phyloP scores from a whole-genome alignment of 768 basidiomycete genomes.

The Suillus paluster region DNA sequence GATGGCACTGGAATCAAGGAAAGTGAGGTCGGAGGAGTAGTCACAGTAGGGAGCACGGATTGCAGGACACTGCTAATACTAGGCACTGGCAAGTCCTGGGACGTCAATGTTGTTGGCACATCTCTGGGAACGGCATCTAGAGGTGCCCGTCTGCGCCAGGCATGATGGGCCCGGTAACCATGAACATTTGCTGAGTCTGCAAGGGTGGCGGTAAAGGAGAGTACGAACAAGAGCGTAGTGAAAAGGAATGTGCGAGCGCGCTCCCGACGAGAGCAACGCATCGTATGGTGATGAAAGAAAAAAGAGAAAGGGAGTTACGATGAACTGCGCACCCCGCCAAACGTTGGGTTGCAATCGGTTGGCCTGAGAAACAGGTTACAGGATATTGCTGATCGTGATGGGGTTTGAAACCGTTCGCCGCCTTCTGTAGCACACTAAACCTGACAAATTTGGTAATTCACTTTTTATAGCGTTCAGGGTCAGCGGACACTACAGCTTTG shows the following conservation, averaged over 20 bases:
- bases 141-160: slow-evolving; percentile 11
- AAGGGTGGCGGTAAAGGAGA: slow-evolving; percentile 6
- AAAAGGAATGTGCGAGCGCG: slow-evolving; percentile 16
- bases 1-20: neutral
- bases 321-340: neutral
- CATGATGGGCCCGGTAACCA: slow-evolving; percentile 4
- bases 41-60: neutral
- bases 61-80: neutral
- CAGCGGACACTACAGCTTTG: too few species aligned
- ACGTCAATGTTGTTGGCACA: too few species aligned
- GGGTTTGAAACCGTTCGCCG: neutral
- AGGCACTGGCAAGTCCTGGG: neutral
- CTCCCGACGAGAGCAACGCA: slow-evolving; percentile 5
- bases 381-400: neutral
- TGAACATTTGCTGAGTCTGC: slow-evolving; percentile 3
- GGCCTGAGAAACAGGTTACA: neutral
- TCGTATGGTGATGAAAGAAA: neutral
- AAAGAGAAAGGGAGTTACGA: neutral
- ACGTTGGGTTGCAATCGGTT: neutral
- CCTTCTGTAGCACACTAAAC: too few species aligned
- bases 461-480: neutral
- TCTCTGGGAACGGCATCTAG: slow-evolving; percentile 1
- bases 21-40: neutral
- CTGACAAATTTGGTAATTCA: neutral
- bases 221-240: slow-evolving; percentile 14